phyloP scores from a whole-genome alignment of 768 basidiomycete genomes.

The Rhodosporidiobolus sp. region DNA sequence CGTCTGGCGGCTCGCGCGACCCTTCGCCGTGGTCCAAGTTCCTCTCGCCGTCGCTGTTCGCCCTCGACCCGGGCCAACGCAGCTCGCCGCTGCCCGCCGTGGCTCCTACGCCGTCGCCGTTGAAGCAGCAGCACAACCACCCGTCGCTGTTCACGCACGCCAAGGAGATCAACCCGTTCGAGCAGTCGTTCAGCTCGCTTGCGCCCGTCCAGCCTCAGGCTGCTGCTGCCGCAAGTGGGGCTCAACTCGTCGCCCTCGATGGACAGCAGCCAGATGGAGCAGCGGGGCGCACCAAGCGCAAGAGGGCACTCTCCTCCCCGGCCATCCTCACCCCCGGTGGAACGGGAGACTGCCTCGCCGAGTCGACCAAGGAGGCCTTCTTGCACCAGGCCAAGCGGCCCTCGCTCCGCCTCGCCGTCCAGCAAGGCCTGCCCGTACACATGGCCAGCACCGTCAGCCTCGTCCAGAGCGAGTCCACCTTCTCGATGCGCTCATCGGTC shows the following conservation, averaged over 20 bases:
- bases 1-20: background rate
- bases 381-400: conserved; percentile 28
- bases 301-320: conserved; percentile 30
- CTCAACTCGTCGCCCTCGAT: background rate
- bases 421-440: background rate
- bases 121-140: conserved; percentile 19
- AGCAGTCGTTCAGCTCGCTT: conserved; percentile 13
- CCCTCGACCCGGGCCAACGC: conserved; percentile 15
- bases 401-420: background rate
- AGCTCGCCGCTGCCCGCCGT: background rate
- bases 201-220: background rate
- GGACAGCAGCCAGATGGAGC: background rate
- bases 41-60: conserved; percentile 29
- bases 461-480: conserved; percentile 1
- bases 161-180: conserved; percentile 35
- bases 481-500: conserved; percentile 11
- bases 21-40: conserved; percentile 24
- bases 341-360: background rate
- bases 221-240: background rate
- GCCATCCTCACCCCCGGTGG: conserved; percentile 34
- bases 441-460: background rate
- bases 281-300: conserved; percentile 9
- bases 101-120: background rate
- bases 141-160: conserved; percentile 25
- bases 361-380: conserved; percentile 14